Evolutionary conservation across 805 yeast species (phyloP).

Genomic region (Candida berthetii): DNA sequence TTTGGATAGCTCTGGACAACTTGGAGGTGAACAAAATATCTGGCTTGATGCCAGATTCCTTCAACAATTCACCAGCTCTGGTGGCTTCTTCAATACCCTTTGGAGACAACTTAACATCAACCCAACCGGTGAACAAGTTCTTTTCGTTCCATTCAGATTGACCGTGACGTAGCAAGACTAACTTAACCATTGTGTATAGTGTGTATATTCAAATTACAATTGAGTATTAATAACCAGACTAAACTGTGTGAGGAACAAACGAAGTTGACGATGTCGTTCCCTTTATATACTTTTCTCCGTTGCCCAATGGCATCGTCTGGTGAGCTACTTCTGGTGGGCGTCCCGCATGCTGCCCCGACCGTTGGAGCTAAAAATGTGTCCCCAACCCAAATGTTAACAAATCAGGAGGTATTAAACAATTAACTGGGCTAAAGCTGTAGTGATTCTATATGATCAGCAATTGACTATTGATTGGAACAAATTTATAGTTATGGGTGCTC

Average conservation of each 20-base stretch:
- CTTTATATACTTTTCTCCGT: background rate
- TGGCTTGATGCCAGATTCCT: constrained; percentile 79
- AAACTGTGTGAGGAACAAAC: background rate
- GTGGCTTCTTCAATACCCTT: constrained; percentile 86
- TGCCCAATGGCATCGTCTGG: no score
- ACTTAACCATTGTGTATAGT: constrained; percentile 48
- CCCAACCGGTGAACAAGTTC: constrained; percentile 99
- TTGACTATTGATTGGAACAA: background rate
- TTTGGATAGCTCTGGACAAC: constrained; percentile 92
- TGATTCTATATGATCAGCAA: no score
- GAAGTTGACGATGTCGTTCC: background rate
- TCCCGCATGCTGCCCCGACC: no score
- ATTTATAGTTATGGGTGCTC: background rate
- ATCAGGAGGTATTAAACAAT: no score
- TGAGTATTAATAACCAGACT: background rate
- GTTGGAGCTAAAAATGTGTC: no score
- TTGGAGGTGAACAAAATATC: constrained; percentile 88
- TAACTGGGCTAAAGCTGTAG: no score
- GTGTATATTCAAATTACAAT: no score
- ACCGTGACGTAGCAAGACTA: constrained; percentile 96
- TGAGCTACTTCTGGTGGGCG: no score
- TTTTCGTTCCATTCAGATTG: constrained; percentile 99
- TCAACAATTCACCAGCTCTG: constrained; percentile 88
- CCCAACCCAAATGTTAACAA: no score
- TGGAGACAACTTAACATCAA: constrained; percentile 81